phyloP scores from a whole-genome alignment of 495 filamentous ascomycete genomes.

The Poronia punctata region DNA sequence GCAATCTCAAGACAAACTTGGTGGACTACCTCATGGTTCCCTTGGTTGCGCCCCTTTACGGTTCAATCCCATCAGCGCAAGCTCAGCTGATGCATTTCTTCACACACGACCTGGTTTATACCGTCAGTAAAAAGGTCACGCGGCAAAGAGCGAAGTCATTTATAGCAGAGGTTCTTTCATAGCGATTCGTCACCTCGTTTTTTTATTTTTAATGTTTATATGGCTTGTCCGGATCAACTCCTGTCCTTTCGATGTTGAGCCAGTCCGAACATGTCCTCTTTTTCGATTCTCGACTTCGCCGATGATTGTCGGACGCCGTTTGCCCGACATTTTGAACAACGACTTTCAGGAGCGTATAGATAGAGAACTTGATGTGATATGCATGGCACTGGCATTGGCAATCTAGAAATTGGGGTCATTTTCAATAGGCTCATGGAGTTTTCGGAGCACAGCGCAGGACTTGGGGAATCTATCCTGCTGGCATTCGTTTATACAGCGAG shows the following conservation, averaged over 20 bases:
- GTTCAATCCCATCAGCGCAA: slow-evolving; percentile 53
- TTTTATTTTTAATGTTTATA: slow-evolving; percentile 9
- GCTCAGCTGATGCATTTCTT: slow-evolving; percentile 61
- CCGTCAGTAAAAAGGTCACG: slow-evolving; percentile 57
- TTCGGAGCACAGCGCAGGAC: slow-evolving; percentile 35
- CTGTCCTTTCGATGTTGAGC: slow-evolving; percentile 1
- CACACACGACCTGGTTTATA: slow-evolving; percentile 58
- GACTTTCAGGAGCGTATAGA: slow-evolving; percentile 36
- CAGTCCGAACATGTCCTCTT: slow-evolving; percentile 6
- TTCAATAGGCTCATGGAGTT: slow-evolving; percentile 40
- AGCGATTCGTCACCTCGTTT: slow-evolving; percentile 14
- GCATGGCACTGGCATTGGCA: slow-evolving; percentile 47
- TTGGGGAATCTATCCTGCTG: slow-evolving; percentile 21
- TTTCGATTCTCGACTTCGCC: slow-evolving; percentile 24
- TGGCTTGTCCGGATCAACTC: slow-evolving; percentile 1
- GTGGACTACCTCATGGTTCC: slow-evolving; percentile 53
- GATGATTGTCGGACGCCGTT: slow-evolving; percentile 20
- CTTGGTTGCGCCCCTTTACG: slow-evolving; percentile 54
- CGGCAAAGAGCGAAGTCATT: slow-evolving; percentile 41
- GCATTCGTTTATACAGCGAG: slow-evolving; percentile 31
- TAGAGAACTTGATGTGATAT: slow-evolving; percentile 46
- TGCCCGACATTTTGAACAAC: slow-evolving; percentile 27
- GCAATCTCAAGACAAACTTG: slow-evolving; percentile 44
- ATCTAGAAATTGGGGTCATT: slow-evolving; percentile 42
- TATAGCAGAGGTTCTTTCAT: slow-evolving; percentile 34